Evolutionary conservation across 495 filamentous ascomycete genomes (phyloP), one percentile per base, ranked within the genome.

Genomic region (Trichoderma asperelloides): DNA sequence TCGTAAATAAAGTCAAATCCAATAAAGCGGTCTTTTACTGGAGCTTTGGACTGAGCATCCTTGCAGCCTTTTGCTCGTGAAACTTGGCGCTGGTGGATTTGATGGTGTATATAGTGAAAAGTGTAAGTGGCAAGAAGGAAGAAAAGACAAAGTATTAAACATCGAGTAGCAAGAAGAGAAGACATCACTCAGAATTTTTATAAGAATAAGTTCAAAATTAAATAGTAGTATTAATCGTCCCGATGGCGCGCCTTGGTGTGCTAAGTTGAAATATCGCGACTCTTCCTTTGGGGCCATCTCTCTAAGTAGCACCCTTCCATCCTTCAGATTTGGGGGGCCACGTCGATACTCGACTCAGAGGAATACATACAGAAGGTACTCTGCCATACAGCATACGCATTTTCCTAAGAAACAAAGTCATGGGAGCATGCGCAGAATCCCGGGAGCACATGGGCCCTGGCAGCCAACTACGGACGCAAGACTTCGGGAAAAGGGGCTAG

Each of bases 1-100:
- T 74, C 67, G 63, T 71, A 28, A 37, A 76, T 63, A 47, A 72
- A 68, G 63, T 76, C 73, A 30, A 75, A 69, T 43, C 75, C 75
- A 4, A 77, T 55, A 67, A 75, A 68, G 18, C 71, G 74, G 13
- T 77, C 70, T 68, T 23, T 66, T 30, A 71, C 72, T 66, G 30
- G 72, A 41, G n/a, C 71, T 4, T 41, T 39, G 23, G 13, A 60
- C 30, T 60, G 55, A 3, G 64, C 67, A 69, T 72, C 69, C 69
- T 72, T 28, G 70, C 65, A 69, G 69, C 70, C 1, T 18, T 30
- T 60, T 12, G 25, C 28, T 2, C 23, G 55, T 60, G 55, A 60
- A 60, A 60, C 11, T 15, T 21, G 27, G 16, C 28, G n/a, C 23
- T 60, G 55, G 23, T 28, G 55, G 27, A 30, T 30, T 60, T 60